phyloP scores from a whole-genome alignment of 1,284 basidiomycete species.

The Phlebopus sp. region DNA sequence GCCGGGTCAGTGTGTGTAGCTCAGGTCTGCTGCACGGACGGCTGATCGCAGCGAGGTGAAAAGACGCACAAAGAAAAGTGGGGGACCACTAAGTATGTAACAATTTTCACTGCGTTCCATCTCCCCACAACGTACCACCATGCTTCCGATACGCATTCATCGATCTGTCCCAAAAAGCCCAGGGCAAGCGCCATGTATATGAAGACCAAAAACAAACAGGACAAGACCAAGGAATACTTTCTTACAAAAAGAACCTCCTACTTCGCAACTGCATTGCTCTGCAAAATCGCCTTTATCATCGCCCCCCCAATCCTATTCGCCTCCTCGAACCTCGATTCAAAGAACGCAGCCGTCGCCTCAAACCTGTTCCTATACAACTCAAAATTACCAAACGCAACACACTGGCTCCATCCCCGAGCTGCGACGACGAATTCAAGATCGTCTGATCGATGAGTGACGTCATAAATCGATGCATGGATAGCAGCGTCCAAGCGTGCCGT shows the following conservation, averaged over 20 bases:
- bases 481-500: conserved; percentile 63
- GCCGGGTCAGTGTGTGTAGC: too few species aligned
- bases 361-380: conserved; percentile 86
- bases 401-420: conserved; percentile 95
- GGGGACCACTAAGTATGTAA: too few species aligned
- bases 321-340: conserved; percentile 86
- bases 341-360: conserved; percentile 79
- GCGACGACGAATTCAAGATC: conserved; percentile 95
- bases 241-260: neutral
- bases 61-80: too few species aligned
- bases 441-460: conserved; percentile 82
- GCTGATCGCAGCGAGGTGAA: too few species aligned
- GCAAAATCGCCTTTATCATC: conserved; percentile 90
- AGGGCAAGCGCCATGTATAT: too few species aligned
- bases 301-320: conserved; percentile 78
- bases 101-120: too few species aligned
- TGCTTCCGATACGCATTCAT: too few species aligned
- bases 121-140: too few species aligned
- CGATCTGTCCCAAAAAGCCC: too few species aligned
- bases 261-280: conserved; percentile 34
- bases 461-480: conserved; percentile 74
- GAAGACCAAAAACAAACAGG: too few species aligned
- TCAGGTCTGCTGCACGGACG: too few species aligned
- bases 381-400: conserved; percentile 90
- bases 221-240: too few species aligned